Base-by-base conservation (phyloP, 768 basidiomycete species). In the Gloeopeniophorella convolvens region DNA sequence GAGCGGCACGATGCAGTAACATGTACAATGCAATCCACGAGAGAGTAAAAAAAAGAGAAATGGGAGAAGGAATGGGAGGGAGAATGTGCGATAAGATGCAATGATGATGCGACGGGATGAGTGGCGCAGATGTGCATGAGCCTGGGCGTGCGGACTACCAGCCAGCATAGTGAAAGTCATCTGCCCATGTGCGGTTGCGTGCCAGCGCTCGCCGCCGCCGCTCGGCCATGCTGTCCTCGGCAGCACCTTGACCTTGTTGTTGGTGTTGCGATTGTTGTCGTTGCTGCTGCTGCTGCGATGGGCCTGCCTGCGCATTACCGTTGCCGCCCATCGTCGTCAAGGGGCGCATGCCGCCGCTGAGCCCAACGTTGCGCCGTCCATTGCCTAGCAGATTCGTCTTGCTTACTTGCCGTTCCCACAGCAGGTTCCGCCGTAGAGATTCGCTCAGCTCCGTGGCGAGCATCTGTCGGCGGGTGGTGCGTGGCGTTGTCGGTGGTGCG, bases 391-490 rank as follows among this genome's bases (percentile, higher is more conserved):
- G 65, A 50, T 76, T 78, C 13, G 68, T 71, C 53, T 70, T 71
- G 63, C 79, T 79, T 55, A 84, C 76, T 55, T 85, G 82, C 12
- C 85, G 74, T 58, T 83, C 87, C 89, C 89, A 90, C 5, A 93
- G 67, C 49, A 93, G 63, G 59, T 92, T 87, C 39, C 85, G 72
- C 18, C 92, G 73, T 55, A 95, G 68, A 51, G 83, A 85, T 67
- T 95, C 92, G 27, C 85, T 84, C 62, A 95, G 71, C 66, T 95
- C 92, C 4, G 82, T 85, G 48, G 82, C 74, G 39, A 94, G 72
- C 88, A 94, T 94, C 57, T 78, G 75, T 42, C 88, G 73, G 2
- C 92, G 77, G 3, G 89, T 92, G 35, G 92, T 90, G 30, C 86
- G 80, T 0, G 92, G 92, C 1, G 89, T 89, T 57, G 85, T 83